Base-by-base conservation (phyloP, 495 filamentous ascomycete species). In the Penicillium cinerascens region DNA sequence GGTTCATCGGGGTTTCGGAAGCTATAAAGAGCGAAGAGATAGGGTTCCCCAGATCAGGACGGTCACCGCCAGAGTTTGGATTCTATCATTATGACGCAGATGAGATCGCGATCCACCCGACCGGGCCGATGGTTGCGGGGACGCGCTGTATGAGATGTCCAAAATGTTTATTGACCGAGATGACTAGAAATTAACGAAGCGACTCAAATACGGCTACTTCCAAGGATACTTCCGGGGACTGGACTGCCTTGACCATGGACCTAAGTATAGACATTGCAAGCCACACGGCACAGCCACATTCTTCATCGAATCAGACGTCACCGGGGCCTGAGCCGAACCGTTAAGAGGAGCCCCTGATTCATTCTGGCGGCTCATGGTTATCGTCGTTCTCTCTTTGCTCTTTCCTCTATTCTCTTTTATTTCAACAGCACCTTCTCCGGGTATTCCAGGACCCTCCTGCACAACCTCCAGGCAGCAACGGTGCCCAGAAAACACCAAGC, bases 21-120 rank as follows among this genome's bases (percentile, higher is more conserved):
- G 29, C 11, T 33, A 10, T 33, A 33, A 33, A 33, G 29, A 33
- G 13, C 2, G n/a, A 13, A 33, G 29, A 33, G 29, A 10, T 33
- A 13, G 29, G 11, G 8, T 33, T 33, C 29, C 29, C 29, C 29
- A 33, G 11, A 13, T 33, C 29, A 33, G 11, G 29, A 13, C 29
- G 1, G 29, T 33, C 22, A 23, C 22, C 11, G 29, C 29, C 29
- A 42, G 21, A 40, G 20, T 36, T 41, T 16, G 25, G 22, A 29
- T 56, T 54, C 37, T 56, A 59, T 63, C 56, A 63, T 63, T 22
- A 63, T 63, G 59, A 63, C 59, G 59, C 59, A 63, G 45, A 48
- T 53, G 59, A 59, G 42, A 55, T 40, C 36, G 51, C 36, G 47
- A 46, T 51, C 55, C 51, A 47, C 51, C 51, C 55, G 52, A 53